phyloP scores from a whole-genome alignment of 768 basidiomycete genomes.

The Candolleomyces eurysporus region DNA sequence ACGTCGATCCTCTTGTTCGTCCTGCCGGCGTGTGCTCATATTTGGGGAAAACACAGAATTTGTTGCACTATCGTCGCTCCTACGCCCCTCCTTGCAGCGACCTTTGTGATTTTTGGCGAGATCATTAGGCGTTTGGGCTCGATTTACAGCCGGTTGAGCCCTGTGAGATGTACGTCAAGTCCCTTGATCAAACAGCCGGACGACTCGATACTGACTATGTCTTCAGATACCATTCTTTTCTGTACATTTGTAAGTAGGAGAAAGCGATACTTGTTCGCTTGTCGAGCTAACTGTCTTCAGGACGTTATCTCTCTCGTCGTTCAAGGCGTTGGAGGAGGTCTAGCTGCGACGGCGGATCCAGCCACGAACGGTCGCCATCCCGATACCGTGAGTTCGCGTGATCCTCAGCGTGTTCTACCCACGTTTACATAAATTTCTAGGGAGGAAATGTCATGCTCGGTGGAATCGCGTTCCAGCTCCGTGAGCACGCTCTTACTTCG shows the following conservation, averaged over 20 bases:
- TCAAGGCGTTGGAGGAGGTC: slow-evolving; percentile 54
- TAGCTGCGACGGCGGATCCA: slow-evolving; percentile 32
- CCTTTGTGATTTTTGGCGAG: slow-evolving; percentile 55
- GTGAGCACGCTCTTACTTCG: slow-evolving; percentile 11
- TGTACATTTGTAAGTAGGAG: slow-evolving; percentile 26
- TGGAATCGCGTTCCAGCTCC: slow-evolving; percentile 50
- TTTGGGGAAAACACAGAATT: slow-evolving; percentile 33
- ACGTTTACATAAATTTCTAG: slow-evolving; percentile 13
- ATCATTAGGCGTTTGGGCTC: slow-evolving; percentile 44
- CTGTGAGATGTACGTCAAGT: slow-evolving; percentile 39
- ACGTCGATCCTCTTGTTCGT: not conserved
- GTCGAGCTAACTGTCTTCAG: slow-evolving; percentile 6
- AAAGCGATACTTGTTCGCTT: not conserved
- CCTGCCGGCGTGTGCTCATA: not conserved
- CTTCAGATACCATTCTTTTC: slow-evolving; percentile 42
- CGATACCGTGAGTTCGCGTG: slow-evolving; percentile 3
- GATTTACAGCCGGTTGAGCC: slow-evolving; percentile 44
- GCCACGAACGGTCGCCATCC: not conserved
- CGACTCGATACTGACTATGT: too few species aligned
- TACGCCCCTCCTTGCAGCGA: slow-evolving; percentile 55
- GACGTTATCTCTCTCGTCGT: slow-evolving; percentile 53
- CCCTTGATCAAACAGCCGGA: too few species aligned
- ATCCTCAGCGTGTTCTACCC: not conserved
- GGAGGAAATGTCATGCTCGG: slow-evolving; percentile 52
- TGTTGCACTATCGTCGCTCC: slow-evolving; percentile 53